These are phyloP conservation scores for Pythium coloratum DNA, from an alignment of 352 stramenopile species.

Conservation along the genomic window DNA sequence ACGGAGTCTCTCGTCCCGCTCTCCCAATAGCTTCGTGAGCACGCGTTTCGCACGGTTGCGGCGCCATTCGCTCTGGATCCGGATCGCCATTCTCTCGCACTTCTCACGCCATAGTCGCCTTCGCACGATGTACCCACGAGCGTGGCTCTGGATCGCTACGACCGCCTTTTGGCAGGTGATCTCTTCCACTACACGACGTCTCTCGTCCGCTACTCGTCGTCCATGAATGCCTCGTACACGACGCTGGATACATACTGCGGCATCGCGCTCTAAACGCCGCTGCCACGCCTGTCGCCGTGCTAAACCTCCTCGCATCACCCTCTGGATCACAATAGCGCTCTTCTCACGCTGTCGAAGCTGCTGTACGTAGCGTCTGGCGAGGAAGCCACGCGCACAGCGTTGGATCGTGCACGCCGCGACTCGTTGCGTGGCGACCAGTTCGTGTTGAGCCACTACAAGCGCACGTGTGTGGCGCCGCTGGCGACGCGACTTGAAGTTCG, in stretches of 20 bases:
- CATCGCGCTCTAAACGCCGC: slow-evolving; percentile 4
- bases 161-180: slow-evolving; percentile 27
- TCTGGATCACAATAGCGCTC: slow-evolving; percentile 45
- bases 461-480: slow-evolving; percentile 40
- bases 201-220: not conserved
- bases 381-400: slow-evolving; percentile 29
- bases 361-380: slow-evolving; percentile 25
- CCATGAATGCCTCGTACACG: slow-evolving; percentile 29
- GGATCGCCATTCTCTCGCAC: not conserved
- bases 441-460: slow-evolving; percentile 30
- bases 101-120: slow-evolving; percentile 21
- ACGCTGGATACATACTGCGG: slow-evolving; percentile 45
- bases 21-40: not conserved
- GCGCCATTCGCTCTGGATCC: slow-evolving; percentile 15
- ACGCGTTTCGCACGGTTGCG: slow-evolving; percentile 10
- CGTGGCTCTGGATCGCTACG: slow-evolving; percentile 38
- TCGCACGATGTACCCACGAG: slow-evolving; percentile 35
- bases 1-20: slow-evolving; percentile 9
- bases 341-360: slow-evolving; percentile 17
- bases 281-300: not conserved
- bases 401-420: slow-evolving; percentile 36
- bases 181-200: slow-evolving; percentile 10
- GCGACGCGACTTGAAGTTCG: slow-evolving; percentile 32
- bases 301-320: slow-evolving; percentile 22
- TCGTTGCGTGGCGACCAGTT: slow-evolving; percentile 25